Percentiles rank a stretch among this genome's conserved stretches.
phyloP scores from a whole-genome alignment of 139 green algal genomes.

The Chlamydomonas schloesseri region DNA sequence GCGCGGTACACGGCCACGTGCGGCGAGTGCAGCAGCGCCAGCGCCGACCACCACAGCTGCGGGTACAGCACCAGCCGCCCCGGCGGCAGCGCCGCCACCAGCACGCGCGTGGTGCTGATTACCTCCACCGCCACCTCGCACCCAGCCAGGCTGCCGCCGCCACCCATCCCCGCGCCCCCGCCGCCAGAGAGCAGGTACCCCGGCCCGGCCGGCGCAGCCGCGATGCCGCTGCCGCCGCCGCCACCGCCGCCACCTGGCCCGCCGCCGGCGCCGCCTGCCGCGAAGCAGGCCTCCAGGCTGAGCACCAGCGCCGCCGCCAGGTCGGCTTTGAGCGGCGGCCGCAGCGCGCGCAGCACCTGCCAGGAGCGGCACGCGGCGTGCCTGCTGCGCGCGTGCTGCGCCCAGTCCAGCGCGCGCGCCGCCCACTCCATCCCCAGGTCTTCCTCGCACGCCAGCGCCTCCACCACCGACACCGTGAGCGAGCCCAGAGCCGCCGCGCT shows the following conservation, averaged over 20 bases:
- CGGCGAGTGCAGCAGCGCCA: conserved; percentile 80
- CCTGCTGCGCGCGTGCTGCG: conserved; percentile 68
- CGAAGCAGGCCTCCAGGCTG: conserved; percentile 84
- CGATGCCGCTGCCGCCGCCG: no score
- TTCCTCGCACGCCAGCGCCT: conserved; percentile 48
- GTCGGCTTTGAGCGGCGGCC: conserved; percentile 71
- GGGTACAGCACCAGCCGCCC: conserved; percentile 87
- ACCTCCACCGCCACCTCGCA: conserved; percentile 40
- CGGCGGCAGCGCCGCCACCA: conserved; percentile 69
- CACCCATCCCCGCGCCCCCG: no score
- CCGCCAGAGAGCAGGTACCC: no score
- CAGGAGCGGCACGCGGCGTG: conserved; percentile 82
- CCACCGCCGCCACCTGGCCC: not conserved
- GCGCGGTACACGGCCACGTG: conserved; percentile 82
- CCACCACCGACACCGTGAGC: conserved; percentile 61
- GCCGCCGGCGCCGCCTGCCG: not conserved
- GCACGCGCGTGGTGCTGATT: conserved; percentile 37
- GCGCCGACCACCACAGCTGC: conserved; percentile 82
- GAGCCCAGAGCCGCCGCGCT: conserved; percentile 43
- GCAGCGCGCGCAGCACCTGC: conserved; percentile 85
- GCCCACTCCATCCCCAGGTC: not conserved
- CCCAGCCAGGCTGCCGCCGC: not conserved
- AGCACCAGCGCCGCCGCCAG: conserved; percentile 79
- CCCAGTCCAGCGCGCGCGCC: conserved; percentile 75
- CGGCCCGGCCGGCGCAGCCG: no score